Base-by-base conservation (phyloP, 768 basidiomycete genomes). In the Phanerodontia chrysosporium region DNA sequence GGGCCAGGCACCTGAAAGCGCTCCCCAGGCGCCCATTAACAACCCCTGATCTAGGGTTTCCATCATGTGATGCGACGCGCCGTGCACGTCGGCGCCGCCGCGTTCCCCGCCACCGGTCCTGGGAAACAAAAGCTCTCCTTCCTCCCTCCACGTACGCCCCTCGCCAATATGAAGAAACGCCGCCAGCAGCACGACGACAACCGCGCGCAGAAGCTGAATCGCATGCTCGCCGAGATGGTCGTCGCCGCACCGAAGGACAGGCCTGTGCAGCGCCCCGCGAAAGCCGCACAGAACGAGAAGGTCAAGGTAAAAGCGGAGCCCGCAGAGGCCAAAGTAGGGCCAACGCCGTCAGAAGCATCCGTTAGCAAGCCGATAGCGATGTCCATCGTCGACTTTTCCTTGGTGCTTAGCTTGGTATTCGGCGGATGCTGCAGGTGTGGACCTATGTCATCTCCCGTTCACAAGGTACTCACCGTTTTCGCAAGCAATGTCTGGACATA, bases 361-460 rank as follows among this genome's bases (percentile, higher is more conserved):
- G 6, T 49, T 3, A 30, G 18, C 22, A 57, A 58, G 49, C 63
- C 67, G 1, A 58, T 71, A 7, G 65, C 68, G 12, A 55, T 62
- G n/a, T 69, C 68, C 12, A 53, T 74, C 32, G n/a, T 74, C 0
- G 73, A 74, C 64, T 78, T 75, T 66, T 64, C 71, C 1, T 58
- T 76, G 53, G 77, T 83, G 22, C 67, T 90, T 22, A 76, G 79
- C 1, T 77, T 89, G 63, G 84, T 93, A 4, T 81, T 92, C 63
- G 91, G 91, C 24, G 91, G 92, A 21, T 94, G 92, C 66, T 94
- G 92, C 80, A 77, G 85, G 87, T 88, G 72, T 55, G 85, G 80
- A 5, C n/a, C 27, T 32, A 52, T 35, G 66, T 32, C 52, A 55
- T 56, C 46, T n/a, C 6, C 14, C 18, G 2, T 49, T 42, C 49